Conservation (phyloP, 441 rosid species). For the Syzygium syzygioides region DNA sequence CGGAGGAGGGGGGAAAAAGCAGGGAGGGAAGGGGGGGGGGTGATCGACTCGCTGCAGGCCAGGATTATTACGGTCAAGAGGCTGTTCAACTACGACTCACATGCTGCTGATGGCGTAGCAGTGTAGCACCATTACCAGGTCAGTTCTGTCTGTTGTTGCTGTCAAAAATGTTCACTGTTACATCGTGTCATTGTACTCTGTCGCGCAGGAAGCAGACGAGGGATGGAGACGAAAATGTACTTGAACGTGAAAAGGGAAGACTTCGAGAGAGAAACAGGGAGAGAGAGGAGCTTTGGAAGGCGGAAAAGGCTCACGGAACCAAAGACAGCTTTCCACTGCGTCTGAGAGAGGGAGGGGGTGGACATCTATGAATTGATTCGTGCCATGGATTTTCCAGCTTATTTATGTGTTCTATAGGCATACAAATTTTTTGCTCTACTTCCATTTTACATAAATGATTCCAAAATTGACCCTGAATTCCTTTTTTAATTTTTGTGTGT, state of each 20-base stretch:
- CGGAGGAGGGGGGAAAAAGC: conserved; percentile 8
- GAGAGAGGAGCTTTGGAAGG: conserved; percentile 30
- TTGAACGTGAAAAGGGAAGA: not conserved
- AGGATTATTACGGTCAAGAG: not conserved
- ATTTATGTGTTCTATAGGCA: not conserved
- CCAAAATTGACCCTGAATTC: not conserved
- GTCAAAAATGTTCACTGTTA: not conserved
- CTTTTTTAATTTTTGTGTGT: not conserved
- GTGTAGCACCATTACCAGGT: not conserved
- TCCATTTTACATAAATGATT: not conserved
- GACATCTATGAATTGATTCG: not conserved
- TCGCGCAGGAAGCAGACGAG: conserved; percentile 1
- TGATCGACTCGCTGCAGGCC: conserved; percentile 9
- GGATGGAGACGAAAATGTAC: conserved; percentile 29
- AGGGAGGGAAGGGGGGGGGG: conserved; percentile 4
- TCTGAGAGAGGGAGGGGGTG: not conserved
- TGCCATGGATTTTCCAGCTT: not conserved
- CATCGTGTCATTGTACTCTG: not conserved
- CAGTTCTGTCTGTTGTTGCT: not conserved
- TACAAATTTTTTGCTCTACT: not conserved
- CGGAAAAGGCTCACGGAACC: not conserved
- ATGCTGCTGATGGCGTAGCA: not conserved
- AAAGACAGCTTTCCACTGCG: not conserved
- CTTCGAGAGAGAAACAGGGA: not conserved
- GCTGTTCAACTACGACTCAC: not conserved